phyloP scores from a whole-genome alignment of 371 early-diverging fungal species.

The Entomophthora muscae region DNA sequence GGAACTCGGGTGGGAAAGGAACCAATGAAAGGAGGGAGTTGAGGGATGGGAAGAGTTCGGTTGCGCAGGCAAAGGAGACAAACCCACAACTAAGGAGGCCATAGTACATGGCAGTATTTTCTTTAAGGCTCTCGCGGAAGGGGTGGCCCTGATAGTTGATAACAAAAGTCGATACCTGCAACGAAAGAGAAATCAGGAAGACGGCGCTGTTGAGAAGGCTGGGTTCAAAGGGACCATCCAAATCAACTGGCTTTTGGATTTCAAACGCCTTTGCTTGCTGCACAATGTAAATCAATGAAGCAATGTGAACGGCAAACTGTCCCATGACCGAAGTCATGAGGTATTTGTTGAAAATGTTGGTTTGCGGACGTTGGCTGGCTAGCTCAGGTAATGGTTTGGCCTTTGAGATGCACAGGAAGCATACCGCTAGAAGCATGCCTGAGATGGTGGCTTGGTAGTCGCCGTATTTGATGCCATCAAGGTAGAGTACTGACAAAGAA shows the following conservation, averaged over 20 bases:
- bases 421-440: conserved; percentile 92
- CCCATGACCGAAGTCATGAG: conserved; percentile 90
- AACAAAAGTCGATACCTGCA: conserved; percentile 98
- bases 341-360: conserved; percentile 93
- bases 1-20: conserved; percentile 73
- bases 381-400: conserved; percentile 74
- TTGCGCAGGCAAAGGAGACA: conserved; percentile 76
- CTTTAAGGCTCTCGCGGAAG: conserved; percentile 92
- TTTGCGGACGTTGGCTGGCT: conserved; percentile 86
- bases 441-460: conserved; percentile 95
- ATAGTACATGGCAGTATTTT: conserved; percentile 89
- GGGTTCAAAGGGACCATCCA: conserved; percentile 89
- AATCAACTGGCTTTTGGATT: conserved; percentile 55
- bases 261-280: conserved; percentile 42
- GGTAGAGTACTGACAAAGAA: conserved; percentile 88
- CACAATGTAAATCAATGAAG: conserved; percentile 69
- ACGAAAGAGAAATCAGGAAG: conserved; percentile 88
- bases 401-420: conserved; percentile 94
- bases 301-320: conserved; percentile 91
- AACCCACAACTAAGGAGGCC: conserved; percentile 70
- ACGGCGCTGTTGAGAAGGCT: conserved; percentile 90
- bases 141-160: conserved; percentile 99
- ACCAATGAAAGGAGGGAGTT: conserved; percentile 86
- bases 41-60: conserved; percentile 73
- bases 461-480: conserved; percentile 97